These are phyloP conservation scores for Daldinia concentrica DNA, from an alignment of 495 filamentous ascomycete genomes.

Conservation along the genomic window DNA sequence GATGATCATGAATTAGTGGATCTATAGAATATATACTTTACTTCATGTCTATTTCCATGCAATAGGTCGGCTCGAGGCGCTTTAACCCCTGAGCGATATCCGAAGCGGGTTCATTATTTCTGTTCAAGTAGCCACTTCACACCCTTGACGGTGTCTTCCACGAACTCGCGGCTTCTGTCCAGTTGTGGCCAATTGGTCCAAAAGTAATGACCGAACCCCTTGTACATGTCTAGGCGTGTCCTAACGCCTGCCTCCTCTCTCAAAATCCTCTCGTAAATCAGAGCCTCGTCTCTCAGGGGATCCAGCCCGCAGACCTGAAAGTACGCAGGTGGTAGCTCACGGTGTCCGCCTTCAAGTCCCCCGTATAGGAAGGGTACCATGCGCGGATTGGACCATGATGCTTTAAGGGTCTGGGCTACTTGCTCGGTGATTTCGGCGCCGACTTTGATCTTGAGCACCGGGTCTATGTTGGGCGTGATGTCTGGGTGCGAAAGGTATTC, in stretches of 20 bases:
- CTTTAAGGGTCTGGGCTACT: constrained; percentile 3
- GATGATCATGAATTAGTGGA: too few species aligned
- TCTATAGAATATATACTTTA: too few species aligned
- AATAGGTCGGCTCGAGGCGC: neutral
- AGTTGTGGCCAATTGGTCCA: constrained; percentile 49
- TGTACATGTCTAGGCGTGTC: constrained; percentile 52
- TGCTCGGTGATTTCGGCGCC: constrained; percentile 13
- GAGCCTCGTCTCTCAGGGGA: constrained; percentile 53
- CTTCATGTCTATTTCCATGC: neutral
- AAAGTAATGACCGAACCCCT: constrained; percentile 57
- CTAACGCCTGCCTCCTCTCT: constrained; percentile 47
- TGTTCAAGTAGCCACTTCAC: constrained; percentile 41
- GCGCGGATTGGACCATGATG: constrained; percentile 30
- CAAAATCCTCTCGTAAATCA: constrained; percentile 55
- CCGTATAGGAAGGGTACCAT: constrained; percentile 37
- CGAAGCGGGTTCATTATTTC: constrained; percentile 11
- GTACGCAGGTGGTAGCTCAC: constrained; percentile 45
- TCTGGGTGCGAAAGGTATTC: constrained; percentile 42
- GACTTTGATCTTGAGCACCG: constrained; percentile 18
- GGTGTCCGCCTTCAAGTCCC: constrained; percentile 26
- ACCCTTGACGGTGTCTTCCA: constrained; percentile 38
- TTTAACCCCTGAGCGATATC: neutral
- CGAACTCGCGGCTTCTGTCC: constrained; percentile 34
- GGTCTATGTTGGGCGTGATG: constrained; percentile 34
- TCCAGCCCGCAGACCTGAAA: constrained; percentile 55